Conservation (phyloP, 2,329 filamentous ascomycete species). For the Ceratocystiopsis minuta region DNA sequence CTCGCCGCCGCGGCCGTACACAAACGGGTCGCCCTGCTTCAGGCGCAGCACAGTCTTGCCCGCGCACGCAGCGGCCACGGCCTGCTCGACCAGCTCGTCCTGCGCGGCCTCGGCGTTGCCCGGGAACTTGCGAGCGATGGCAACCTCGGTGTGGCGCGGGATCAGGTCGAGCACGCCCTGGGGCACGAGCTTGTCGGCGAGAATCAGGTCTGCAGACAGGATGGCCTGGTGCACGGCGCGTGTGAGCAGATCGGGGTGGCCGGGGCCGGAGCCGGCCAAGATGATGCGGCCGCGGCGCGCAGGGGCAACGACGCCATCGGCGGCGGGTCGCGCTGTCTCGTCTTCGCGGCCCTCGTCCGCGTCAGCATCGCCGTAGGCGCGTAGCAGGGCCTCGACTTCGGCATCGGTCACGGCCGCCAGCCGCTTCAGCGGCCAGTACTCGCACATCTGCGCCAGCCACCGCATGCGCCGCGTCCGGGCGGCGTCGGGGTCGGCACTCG, state of each 20-base stretch:
- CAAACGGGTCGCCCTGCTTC: slow-evolving; percentile 92
- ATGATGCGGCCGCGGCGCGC: slow-evolving; percentile 47
- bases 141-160: slow-evolving; percentile 71
- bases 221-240: slow-evolving; percentile 64
- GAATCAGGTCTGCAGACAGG: slow-evolving; percentile 54
- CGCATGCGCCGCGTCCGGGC: slow-evolving; percentile 68
- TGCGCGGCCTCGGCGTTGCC: slow-evolving; percentile 91
- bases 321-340: neutral
- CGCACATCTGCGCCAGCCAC: slow-evolving; percentile 91
- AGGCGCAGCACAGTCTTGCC: slow-evolving; percentile 74
- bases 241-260: slow-evolving; percentile 82
- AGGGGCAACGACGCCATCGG: slow-evolving; percentile 9
- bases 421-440: slow-evolving; percentile 86
- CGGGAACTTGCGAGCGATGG: slow-evolving; percentile 93
- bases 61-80: slow-evolving; percentile 42
- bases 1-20: slow-evolving; percentile 89
- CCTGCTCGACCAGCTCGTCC: slow-evolving; percentile 67
- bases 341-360: slow-evolving; percentile 3
- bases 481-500: slow-evolving; percentile 52
- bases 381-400: slow-evolving; percentile 62
- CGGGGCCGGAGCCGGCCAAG: slow-evolving; percentile 80
- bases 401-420: slow-evolving; percentile 63
- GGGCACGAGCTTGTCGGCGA: slow-evolving; percentile 76
- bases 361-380: slow-evolving; percentile 41
- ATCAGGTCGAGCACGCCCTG: slow-evolving; percentile 74